Base-by-base conservation (phyloP, 805 yeast genomes). In the Lachancea sp. region DNA sequence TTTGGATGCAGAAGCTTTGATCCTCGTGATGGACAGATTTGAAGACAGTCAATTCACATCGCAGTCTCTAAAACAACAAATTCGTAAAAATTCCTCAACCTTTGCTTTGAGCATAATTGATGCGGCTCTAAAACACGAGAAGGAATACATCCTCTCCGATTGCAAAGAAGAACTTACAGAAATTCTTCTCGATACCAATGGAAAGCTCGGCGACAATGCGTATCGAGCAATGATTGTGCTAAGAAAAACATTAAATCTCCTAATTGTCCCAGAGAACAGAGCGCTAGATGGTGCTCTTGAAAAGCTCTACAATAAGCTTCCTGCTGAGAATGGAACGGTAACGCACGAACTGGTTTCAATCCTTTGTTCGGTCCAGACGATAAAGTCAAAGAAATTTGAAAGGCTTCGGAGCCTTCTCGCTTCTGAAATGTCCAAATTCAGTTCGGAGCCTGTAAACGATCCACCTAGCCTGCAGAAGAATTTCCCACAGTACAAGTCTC, bases 341-440 rank as follows among this genome's bases (percentile, higher is more conserved):
- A 26, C 28, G 8, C 34, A 34, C 29, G 42, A 39, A 20, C 38
- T 24, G 18, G 17, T 39, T 5, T 26, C 42, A 8, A 33, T 13
- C 15, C 15, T 39, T 6, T 34, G 42, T n/a, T 16, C 18, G n/a
- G 34, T 33, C 29, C 33, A 32, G 3, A 20, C 19, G 1, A 28
- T 39, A 22, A 34, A 43, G 5, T 20, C 22, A 11, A 30, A 36
- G 29, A 43, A 38, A 8, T 30, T 39, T 6, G 20, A 28, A 3
- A 29, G 20, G 16, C 19, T 37, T 12, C 41, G 31, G 8, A 30
- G 16, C 5, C 23, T 17, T 4, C 26, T 20, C 7, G 23, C 12
- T 9, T 4, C 30, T 28, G 30, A 18, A 5, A 9, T 18, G 11
- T 15, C 17, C 17, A 18, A 28, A 9, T 18, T 28, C 16, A 28